Percentiles rank a stretch among this genome's conserved stretches.
phyloP scores from a whole-genome alignment of 164 flowering plant genomes.

The Santalum album region DNA sequence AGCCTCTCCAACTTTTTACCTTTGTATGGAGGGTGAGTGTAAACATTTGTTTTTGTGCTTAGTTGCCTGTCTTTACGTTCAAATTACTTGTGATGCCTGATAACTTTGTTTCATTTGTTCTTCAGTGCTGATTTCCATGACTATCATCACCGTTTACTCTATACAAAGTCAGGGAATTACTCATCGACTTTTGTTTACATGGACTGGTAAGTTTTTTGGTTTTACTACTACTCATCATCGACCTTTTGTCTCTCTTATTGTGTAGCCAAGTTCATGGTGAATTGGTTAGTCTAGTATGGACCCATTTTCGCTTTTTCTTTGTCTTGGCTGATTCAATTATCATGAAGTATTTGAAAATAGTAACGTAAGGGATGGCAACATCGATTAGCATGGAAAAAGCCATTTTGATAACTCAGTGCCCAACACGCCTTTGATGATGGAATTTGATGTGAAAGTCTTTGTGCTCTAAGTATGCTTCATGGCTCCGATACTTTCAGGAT shows the following conservation, averaged over 20 bases:
- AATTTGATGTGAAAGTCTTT: slow-evolving; percentile 1
- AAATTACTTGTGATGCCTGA: slow-evolving; percentile 5
- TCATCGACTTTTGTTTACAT: slow-evolving; percentile 91
- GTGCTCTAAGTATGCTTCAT: too few relatives aligned
- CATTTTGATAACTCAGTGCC: too few relatives aligned
- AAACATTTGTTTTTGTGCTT: background rate
- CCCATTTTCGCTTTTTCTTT: too few relatives aligned
- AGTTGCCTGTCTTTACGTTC: background rate
- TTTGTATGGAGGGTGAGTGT: slow-evolving; percentile 83
- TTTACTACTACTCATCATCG: too few relatives aligned
- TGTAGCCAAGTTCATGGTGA: too few relatives aligned
- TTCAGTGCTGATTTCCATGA: slow-evolving; percentile 95
- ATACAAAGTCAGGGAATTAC: slow-evolving; percentile 94
- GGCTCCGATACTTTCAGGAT: too few relatives aligned
- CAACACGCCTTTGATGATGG: background rate
- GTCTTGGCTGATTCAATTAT: too few relatives aligned
- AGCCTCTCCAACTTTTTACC: slow-evolving; percentile 87
- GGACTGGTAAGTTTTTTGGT: slow-evolving; percentile 66
- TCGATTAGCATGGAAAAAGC: too few relatives aligned
- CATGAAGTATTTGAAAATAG: too few relatives aligned
- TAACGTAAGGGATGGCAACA: too few relatives aligned
- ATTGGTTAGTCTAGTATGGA: too few relatives aligned
- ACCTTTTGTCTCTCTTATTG: too few relatives aligned
- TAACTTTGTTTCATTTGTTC: slow-evolving; percentile 8
- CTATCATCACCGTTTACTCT: slow-evolving; percentile 93